Evolutionary conservation across 345 rosid species (phyloP).

Genomic region (Syzygium aqueum): DNA sequence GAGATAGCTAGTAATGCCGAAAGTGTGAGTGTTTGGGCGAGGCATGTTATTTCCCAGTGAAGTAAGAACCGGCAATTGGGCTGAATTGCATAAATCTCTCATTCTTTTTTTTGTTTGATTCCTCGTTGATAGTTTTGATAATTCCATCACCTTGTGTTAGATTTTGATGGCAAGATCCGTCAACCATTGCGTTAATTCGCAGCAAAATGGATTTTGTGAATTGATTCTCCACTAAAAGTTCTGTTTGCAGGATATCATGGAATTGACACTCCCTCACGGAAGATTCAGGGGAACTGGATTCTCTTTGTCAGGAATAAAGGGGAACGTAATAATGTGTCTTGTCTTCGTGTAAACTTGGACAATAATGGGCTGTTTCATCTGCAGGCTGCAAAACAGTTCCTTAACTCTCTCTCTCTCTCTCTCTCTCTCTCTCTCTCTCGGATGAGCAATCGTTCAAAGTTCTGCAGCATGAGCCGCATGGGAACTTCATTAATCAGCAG

Average conservation of each 20-base stretch:
- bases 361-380: not conserved
- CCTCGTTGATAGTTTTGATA: too few species aligned
- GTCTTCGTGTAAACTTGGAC: not conserved
- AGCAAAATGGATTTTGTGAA: not conserved
- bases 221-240: not conserved
- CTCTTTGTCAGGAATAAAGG: not conserved
- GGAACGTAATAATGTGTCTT: not conserved
- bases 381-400: not conserved
- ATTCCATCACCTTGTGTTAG: too few species aligned
- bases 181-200: not conserved
- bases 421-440: not conserved
- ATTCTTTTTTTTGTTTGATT: too few species aligned
- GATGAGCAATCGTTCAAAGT: not conserved
- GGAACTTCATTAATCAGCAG: not conserved
- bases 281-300: not conserved
- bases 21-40: not conserved
- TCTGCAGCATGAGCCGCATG: not conserved
- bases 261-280: not conserved
- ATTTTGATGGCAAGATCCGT: not conserved
- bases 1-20: not conserved
- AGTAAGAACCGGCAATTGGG: not conserved
- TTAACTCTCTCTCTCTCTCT: not conserved
- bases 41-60: not conserved
- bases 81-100: not conserved
- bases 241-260: not conserved